A percentile compares a stretch with the other conserved stretches of the same genome.
phyloP scores from a whole-genome alignment of 1,139 yeast genomes.

The Kodamaea sp. region DNA sequence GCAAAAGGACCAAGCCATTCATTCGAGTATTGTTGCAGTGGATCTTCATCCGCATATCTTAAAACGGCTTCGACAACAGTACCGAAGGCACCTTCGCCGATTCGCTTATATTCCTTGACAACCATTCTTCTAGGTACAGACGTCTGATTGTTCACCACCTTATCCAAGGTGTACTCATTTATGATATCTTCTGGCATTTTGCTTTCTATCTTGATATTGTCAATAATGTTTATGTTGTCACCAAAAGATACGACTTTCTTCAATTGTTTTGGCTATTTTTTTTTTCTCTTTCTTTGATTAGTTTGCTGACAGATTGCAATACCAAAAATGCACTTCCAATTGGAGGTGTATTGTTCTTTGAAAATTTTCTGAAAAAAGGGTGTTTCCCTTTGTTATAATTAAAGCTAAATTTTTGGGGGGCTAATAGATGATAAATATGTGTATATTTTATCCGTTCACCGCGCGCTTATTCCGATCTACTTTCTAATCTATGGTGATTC shows the following conservation, averaged over 20 bases:
- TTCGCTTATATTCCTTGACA: slow-evolving; percentile 65
- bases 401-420: no score
- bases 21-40: background rate
- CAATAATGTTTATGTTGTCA: background rate
- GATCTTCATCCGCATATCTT: slow-evolving; percentile 25
- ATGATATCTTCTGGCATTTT: slow-evolving; percentile 10
- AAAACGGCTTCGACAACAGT: slow-evolving; percentile 74
- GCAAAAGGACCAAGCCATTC: slow-evolving; percentile 78
- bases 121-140: slow-evolving; percentile 57
- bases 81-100: slow-evolving; percentile 85
- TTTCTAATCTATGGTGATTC: no score
- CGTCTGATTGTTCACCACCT: slow-evolving; percentile 61
- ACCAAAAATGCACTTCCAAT: background rate
- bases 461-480: no score
- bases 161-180: slow-evolving; percentile 37
- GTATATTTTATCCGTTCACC: no score
- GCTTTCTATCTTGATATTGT: background rate
- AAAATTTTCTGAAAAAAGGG: no score
- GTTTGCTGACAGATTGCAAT: background rate
- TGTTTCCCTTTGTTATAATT: no score
- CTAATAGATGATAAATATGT: no score
- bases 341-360: no score
- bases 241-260: background rate
- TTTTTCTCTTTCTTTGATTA: background rate
- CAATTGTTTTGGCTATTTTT: background rate